Percentiles rank a stretch among this genome's conserved stretches.
Conservation (phyloP, 2,329 filamentous ascomycete species). For the Talaromyces sp. region DNA sequence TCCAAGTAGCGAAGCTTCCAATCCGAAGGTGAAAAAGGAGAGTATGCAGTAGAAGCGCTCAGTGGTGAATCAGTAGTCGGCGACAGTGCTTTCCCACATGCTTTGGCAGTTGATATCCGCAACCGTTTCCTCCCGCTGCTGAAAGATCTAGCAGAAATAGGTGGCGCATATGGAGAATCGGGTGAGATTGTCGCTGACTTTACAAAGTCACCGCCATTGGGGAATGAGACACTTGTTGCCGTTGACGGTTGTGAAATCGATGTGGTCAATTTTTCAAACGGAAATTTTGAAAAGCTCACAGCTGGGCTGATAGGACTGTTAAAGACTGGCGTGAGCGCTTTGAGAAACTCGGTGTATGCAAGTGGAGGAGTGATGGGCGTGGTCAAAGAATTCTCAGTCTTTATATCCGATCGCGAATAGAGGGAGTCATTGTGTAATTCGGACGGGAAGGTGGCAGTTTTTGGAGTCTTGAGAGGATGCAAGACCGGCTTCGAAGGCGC, state of each 20-base stretch:
- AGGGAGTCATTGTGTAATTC: slow-evolving; percentile 57
- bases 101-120: slow-evolving; percentile 65
- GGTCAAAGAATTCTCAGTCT: slow-evolving; percentile 59
- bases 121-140: slow-evolving; percentile 56
- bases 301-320: slow-evolving; percentile 64
- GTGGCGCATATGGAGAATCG: slow-evolving; percentile 59
- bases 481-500: slow-evolving; percentile 37
- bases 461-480: slow-evolving; percentile 45
- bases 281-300: slow-evolving; percentile 49
- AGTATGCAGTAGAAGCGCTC: slow-evolving; percentile 56
- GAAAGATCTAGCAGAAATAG: slow-evolving; percentile 57
- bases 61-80: slow-evolving; percentile 54
- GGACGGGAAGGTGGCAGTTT: slow-evolving; percentile 47
- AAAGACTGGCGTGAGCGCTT: slow-evolving; percentile 68
- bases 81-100: slow-evolving; percentile 54
- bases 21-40: slow-evolving; percentile 79
- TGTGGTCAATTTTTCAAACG: slow-evolving; percentile 25
- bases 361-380: slow-evolving; percentile 88
- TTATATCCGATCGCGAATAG: slow-evolving; percentile 58
- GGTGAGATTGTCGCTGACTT: slow-evolving; percentile 57
- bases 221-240: slow-evolving; percentile 40
- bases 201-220: slow-evolving; percentile 52
- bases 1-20: slow-evolving; percentile 69
- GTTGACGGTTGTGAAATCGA: slow-evolving; percentile 41
- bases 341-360: slow-evolving; percentile 91